Base-by-base conservation (phyloP, 148 eudicot genomes). In the Diospyros lotus region DNA sequence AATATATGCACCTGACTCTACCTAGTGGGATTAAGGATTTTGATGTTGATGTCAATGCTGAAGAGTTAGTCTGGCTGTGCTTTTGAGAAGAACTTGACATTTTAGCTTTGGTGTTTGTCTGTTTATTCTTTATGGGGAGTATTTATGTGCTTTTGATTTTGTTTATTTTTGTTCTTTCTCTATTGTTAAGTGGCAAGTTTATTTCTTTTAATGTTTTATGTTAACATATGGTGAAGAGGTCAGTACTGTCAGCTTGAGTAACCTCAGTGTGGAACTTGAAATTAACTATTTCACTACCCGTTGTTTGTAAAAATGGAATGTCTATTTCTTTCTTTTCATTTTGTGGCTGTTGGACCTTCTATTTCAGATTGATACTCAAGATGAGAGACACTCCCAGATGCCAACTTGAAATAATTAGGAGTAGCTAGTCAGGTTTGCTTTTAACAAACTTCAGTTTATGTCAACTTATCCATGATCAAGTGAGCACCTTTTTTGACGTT, bases 261-360 rank as follows among this genome's bases (percentile, higher is more conserved):
- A 59, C 1, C 6, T 14, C 2, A 56, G 17, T 56, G 3, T 56
- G 60, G 5, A 56, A 56, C 60, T 13, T 56, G 60, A 56, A 56
- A 5, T 56, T 18, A 18, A n/a, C 39, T 9, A 59, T 39, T 17
- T 58, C 7, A n/a, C 18, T 64, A 6, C 68, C 68, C 12, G 10
- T 64, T 13, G 43, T 64, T 41, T 42, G 68, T 6, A 39, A 64
- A 63, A 41, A 9, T 4, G 13, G 6, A 64, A 13, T 43, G 7
- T 3, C 2, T 12, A 43, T 12, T 18, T 18, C 0, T n/a, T 59
- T n/a, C 6, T 59, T 59, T 17, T 59, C 1, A 59, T 59, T 58
- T 58, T 59, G 63, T 43, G 48, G 68, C 48, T 64, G 3, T 64
- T 43, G 48, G 68, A 41, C 68, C 50, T 64, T 64, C 39, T 43